Evolutionary conservation across 257 asterid species (phyloP).

Genomic region (Forsythia suspensa): DNA sequence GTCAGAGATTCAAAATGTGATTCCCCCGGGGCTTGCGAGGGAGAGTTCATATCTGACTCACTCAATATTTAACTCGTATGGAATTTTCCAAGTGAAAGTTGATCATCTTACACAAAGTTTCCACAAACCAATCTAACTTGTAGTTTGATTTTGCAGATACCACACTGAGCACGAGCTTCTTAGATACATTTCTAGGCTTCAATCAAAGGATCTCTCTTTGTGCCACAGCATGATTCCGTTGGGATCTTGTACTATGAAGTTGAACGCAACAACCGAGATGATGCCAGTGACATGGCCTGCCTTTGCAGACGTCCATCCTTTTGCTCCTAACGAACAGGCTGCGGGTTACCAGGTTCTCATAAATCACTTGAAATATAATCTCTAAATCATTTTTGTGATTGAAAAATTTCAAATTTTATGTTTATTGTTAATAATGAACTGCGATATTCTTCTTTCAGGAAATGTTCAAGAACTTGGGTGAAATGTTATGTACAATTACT

Average conservation of each 20-base stretch:
- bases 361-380: slow-evolving; percentile 6
- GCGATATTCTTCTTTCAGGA: slow-evolving; percentile 53
- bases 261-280: slow-evolving; percentile 97
- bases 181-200: slow-evolving; percentile 78
- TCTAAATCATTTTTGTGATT: not conserved
- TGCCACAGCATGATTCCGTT: slow-evolving; percentile 99
- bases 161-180: slow-evolving; percentile 98
- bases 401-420: not conserved
- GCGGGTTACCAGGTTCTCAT: slow-evolving; percentile 79
- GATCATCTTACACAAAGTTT: not conserved
- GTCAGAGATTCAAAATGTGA: slow-evolving; percentile 63
- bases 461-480: slow-evolving; percentile 96
- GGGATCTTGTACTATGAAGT: slow-evolving; percentile 98
- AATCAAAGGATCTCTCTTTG: slow-evolving; percentile 87
- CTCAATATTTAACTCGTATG: slow-evolving; percentile 91
- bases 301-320: slow-evolving; percentile 84
- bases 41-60: slow-evolving; percentile 79
- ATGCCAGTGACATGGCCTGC: slow-evolving; percentile 98
- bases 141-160: slow-evolving; percentile 47
- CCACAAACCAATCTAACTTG: slow-evolving; percentile 20
- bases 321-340: slow-evolving; percentile 88
- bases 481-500: slow-evolving; percentile 80
- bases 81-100: slow-evolving; percentile 7
- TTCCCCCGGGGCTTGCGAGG: slow-evolving; percentile 85
- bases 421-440: slow-evolving; percentile 16